Evolutionary conservation across 495 filamentous ascomycete species (phyloP).

Genomic region (Tuber melanosporum): DNA sequence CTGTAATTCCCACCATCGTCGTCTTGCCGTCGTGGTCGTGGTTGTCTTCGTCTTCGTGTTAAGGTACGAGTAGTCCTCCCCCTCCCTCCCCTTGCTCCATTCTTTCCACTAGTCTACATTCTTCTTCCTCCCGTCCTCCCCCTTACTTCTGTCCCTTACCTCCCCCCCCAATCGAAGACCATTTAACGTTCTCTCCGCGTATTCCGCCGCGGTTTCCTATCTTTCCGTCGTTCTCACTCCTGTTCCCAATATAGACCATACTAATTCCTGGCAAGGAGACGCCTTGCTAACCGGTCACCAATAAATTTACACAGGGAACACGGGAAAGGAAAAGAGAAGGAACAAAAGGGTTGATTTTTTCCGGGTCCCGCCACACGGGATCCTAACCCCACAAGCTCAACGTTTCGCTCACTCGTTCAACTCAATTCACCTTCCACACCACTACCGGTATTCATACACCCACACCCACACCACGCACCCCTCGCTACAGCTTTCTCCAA

Average conservation of each 20-base stretch:
- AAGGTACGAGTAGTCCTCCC: neutral
- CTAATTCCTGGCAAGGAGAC: neutral
- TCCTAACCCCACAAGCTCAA: conserved; percentile 3
- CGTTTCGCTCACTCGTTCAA: neutral
- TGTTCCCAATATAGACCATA: conserved; percentile 16
- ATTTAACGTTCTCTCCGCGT: neutral
- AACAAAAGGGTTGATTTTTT: neutral
- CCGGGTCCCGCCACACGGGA: neutral
- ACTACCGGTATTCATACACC: neutral
- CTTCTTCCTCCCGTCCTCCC: neutral
- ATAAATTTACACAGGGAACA: neutral
- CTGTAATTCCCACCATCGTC: neutral
- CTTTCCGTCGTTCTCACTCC: neutral
- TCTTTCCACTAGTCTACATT: neutral
- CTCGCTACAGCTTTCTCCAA: neutral
- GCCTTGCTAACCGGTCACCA: neutral
- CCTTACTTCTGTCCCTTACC: neutral
- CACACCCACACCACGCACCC: neutral
- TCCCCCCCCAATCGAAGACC: neutral
- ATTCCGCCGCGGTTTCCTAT: neutral
- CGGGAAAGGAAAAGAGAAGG: conserved; percentile 1
- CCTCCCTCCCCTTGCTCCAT: conserved; percentile 9
- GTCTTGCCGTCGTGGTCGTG: conserved; percentile 3
- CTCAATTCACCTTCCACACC: neutral
- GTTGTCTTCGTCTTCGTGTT: neutral